Percentiles rank a stretch among this genome's conserved stretches.
Evolutionary conservation across 2,329 filamentous ascomycete genomes (phyloP).

Genomic region (Tolypocladium paradoxum): DNA sequence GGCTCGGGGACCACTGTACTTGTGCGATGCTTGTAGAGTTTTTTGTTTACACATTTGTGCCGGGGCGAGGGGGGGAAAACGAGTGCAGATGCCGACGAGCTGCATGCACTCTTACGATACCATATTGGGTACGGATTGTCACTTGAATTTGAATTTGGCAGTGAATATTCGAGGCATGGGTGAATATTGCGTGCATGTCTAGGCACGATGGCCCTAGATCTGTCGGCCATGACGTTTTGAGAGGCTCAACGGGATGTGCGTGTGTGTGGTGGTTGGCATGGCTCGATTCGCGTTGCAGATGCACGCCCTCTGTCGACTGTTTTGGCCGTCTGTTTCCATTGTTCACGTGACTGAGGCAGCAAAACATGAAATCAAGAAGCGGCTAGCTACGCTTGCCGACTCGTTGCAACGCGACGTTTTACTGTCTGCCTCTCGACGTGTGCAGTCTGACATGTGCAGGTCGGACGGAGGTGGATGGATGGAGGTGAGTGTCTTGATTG

Average conservation of each 20-base stretch:
- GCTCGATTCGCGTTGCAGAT: too few relatives aligned
- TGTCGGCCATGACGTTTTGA: not conserved
- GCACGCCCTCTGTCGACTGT: too few relatives aligned
- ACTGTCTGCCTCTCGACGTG: not conserved
- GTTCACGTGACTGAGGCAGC: not conserved
- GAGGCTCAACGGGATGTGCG: not conserved
- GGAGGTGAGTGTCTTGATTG: not conserved
- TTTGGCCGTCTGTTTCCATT: too few relatives aligned
- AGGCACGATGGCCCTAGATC: not conserved
- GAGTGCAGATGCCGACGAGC: not conserved
- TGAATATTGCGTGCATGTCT: not conserved
- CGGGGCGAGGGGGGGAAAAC: not conserved
- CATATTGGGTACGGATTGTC: not conserved
- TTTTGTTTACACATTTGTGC: not conserved
- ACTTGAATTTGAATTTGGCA: not conserved
- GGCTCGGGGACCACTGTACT: not conserved
- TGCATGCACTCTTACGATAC: not conserved
- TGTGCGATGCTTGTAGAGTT: not conserved
- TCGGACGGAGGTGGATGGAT: too few relatives aligned
- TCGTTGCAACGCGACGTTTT: not conserved
- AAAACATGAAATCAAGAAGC: too few relatives aligned
- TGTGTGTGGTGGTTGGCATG: too few relatives aligned
- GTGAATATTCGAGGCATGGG: not conserved
- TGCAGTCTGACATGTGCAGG: too few relatives aligned
- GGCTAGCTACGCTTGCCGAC: too few relatives aligned